Conservation (phyloP, 768 basidiomycete genomes). For the Podaxis rugospora region DNA sequence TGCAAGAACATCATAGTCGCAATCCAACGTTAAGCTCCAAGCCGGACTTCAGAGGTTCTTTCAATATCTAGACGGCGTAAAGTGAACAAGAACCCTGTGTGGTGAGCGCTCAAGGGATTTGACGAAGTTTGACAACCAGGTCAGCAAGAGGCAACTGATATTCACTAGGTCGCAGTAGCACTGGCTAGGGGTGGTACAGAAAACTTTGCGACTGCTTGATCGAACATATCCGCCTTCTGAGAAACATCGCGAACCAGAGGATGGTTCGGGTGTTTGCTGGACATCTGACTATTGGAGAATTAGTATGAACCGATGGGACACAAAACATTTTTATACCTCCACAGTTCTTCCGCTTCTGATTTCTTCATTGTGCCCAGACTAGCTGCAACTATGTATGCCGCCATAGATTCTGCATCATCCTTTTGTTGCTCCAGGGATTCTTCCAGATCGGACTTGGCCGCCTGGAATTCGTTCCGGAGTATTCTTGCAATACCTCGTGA, state of each 20-base stretch:
- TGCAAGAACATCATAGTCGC: not conserved
- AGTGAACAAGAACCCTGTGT: not conserved
- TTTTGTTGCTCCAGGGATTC: slow-evolving; percentile 62
- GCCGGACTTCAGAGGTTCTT: not conserved
- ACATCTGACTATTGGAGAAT: slow-evolving; percentile 29
- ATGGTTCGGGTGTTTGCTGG: slow-evolving; percentile 55
- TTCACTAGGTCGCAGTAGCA: not conserved
- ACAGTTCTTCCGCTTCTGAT: slow-evolving; percentile 60
- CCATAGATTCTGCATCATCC: slow-evolving; percentile 62
- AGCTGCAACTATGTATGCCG: slow-evolving; percentile 60
- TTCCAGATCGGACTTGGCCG: slow-evolving; percentile 78
- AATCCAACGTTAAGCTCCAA: not conserved
- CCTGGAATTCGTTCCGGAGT: slow-evolving; percentile 67
- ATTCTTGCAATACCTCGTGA: slow-evolving; percentile 78
- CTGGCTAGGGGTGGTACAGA: slow-evolving; percentile 42
- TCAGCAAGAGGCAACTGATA: not conserved
- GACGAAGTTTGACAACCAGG: not conserved
- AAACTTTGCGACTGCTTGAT: slow-evolving; percentile 55
- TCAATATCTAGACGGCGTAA: not conserved
- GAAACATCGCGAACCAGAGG: slow-evolving; percentile 64
- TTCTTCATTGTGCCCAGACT: slow-evolving; percentile 56
- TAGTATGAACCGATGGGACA: slow-evolving; percentile 17
- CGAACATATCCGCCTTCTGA: slow-evolving; percentile 61
- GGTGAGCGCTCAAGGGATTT: not conserved
- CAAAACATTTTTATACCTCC: slow-evolving; percentile 44